Conservation (phyloP, 2,329 filamentous ascomycete genomes). For the Lachnellula arida region DNA sequence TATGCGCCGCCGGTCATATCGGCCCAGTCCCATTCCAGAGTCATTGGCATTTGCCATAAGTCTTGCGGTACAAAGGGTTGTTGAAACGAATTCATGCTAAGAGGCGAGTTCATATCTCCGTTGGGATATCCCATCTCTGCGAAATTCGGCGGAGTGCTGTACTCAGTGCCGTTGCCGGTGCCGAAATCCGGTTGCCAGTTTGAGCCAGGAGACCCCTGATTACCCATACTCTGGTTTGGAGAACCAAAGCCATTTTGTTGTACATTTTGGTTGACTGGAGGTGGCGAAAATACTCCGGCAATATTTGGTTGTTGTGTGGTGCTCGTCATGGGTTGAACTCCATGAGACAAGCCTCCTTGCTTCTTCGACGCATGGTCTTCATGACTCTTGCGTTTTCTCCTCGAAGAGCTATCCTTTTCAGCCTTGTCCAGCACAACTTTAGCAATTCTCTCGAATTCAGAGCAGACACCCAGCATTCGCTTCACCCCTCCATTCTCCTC, state of each 20-base stretch:
- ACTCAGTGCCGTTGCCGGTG: slow-evolving; percentile 18
- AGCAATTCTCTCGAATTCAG: slow-evolving; percentile 95
- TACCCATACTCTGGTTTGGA: slow-evolving; percentile 8
- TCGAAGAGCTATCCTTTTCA: slow-evolving; percentile 64
- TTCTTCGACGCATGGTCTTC: slow-evolving; percentile 36
- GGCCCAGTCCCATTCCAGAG: slow-evolving; percentile 73
- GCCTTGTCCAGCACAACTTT: slow-evolving; percentile 86
- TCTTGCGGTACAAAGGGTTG: slow-evolving; percentile 90
- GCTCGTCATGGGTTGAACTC: slow-evolving; percentile 25
- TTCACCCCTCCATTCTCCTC: slow-evolving; percentile 86
- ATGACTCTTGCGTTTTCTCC: slow-evolving; percentile 78
- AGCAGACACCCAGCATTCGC: slow-evolving; percentile 88
- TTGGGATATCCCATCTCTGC: slow-evolving; percentile 25
- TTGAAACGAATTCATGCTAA: slow-evolving; percentile 53
- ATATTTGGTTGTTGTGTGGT: slow-evolving; percentile 19
- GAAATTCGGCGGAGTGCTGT: slow-evolving; percentile 22
- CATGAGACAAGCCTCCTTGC: slow-evolving; percentile 7
- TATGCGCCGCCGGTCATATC: slow-evolving; percentile 64
- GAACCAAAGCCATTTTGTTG: slow-evolving; percentile 27
- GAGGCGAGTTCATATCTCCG: slow-evolving; percentile 26
- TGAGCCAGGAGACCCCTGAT: slow-evolving; percentile 18
- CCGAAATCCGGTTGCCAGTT: slow-evolving; percentile 22
- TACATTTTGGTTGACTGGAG: slow-evolving; percentile 22
- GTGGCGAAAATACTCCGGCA: slow-evolving; percentile 26
- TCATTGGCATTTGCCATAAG: slow-evolving; percentile 94